Conservation (phyloP, 176 grass and related monocot species). For the Cymbopogon citratus region DNA sequence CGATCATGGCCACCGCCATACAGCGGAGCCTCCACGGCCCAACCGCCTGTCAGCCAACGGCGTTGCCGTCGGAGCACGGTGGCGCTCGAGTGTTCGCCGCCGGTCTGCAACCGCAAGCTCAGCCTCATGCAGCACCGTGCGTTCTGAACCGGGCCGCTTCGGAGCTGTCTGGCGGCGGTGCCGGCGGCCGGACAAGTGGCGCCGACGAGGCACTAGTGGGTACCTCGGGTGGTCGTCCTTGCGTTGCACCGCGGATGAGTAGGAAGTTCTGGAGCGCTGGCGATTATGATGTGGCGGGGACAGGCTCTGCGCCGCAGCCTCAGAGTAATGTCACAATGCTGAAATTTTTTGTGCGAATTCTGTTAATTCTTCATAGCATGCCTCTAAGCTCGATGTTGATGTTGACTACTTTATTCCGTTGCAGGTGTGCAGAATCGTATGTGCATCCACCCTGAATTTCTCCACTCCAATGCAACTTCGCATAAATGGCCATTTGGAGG, state of each 20-base stretch:
- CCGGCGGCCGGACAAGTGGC: background rate
- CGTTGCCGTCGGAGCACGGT: background rate
- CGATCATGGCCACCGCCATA: conserved; percentile 3
- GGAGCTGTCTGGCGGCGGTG: background rate
- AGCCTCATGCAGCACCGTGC: background rate
- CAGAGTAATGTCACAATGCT: conserved; percentile 5
- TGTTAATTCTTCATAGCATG: background rate
- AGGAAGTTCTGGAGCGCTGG: conserved; percentile 62
- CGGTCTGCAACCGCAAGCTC: background rate
- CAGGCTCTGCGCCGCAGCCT: background rate
- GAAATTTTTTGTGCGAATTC: background rate
- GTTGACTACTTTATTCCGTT: background rate
- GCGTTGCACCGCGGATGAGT: background rate
- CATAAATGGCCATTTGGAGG: conserved; percentile 76
- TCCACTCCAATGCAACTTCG: conserved; percentile 69
- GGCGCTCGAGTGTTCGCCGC: background rate
- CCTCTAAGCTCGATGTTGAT: background rate
- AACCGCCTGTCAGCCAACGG: background rate
- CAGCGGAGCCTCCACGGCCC: background rate
- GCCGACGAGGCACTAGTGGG: background rate
- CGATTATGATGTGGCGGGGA: conserved; percentile 32
- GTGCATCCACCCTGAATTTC: conserved; percentile 61
- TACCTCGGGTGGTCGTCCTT: background rate
- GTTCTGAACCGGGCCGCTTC: conserved; percentile 5
- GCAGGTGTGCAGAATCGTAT: conserved; percentile 46